Evolutionary conservation across 1,139 yeast species (phyloP).

Genomic region (Taphrina populina): DNA sequence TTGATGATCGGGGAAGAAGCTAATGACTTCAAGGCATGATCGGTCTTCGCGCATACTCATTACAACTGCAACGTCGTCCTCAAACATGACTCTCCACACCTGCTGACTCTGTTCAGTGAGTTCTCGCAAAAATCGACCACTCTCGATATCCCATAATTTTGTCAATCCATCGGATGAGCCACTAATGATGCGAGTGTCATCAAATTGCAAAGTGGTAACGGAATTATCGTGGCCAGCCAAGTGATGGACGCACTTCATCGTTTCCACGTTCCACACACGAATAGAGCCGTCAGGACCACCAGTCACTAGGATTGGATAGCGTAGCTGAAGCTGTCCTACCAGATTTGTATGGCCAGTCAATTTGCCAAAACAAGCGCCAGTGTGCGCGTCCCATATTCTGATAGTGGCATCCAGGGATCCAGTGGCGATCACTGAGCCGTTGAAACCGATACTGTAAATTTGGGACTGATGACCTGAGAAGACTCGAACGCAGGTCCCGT

Average conservation of each 20-base stretch:
- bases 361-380: constrained; percentile 65
- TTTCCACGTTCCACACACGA: constrained; percentile 86
- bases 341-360: constrained; percentile 83
- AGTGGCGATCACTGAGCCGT: constrained; percentile 65
- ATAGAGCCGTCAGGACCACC: constrained; percentile 95
- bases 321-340: constrained; percentile 81
- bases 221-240: constrained; percentile 85
- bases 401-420: constrained; percentile 91
- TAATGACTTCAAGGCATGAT: constrained; percentile 27
- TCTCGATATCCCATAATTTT: constrained; percentile 78
- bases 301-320: constrained; percentile 77
- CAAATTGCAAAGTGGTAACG: constrained; percentile 90
- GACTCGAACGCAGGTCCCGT: constrained; percentile 70
- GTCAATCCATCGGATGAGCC: constrained; percentile 77
- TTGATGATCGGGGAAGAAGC: constrained; percentile 26
- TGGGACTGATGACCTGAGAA: constrained; percentile 81
- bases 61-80: constrained; percentile 48
- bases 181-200: constrained; percentile 76
- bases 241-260: constrained; percentile 66
- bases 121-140: constrained; percentile 57
- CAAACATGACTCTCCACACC: constrained; percentile 50
- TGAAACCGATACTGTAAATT: constrained; percentile 83
- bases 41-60: constrained; percentile 32
- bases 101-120: constrained; percentile 46
- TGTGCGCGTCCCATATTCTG: constrained; percentile 81